Base-by-base conservation (phyloP, 352 stramenopile species). In the Pythium coloratum region DNA sequence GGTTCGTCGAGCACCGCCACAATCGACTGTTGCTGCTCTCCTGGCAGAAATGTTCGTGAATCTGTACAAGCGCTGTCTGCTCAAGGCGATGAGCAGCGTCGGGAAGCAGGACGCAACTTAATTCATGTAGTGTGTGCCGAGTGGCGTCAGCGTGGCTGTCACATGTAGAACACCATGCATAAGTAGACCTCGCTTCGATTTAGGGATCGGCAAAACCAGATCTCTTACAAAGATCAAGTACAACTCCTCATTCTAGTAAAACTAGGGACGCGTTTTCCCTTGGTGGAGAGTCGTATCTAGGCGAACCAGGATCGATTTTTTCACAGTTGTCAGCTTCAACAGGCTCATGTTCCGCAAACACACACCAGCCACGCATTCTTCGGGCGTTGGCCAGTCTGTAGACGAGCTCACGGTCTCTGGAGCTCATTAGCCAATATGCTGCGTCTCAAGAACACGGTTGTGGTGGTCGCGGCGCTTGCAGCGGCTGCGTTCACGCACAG, bases 381-480 rank as follows among this genome's bases (percentile, higher is more conserved):
- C 18, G 5, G 8, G 47, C 16, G 20, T n/a, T 38, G 49, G 24
- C 26, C 26, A 13, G 9, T 38, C 49, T 38, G 49, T 56, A 34
- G 49, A 56, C 49, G 49, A 56, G 12, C 49, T 24, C 49, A 2
- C 7, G 10, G 44, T 5, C 18, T 6, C 44, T 3, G 16, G 8
- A 12, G 6, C 46, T 14, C 46, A 56, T 56, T 56, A 24, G 24
- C 13, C 26, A 56, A 56, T 5, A 55, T 56, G 44, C 9, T 38
- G 47, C 16, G 46, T 12, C 32, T 56, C 16, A 32, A 8, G 26
- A 49, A 58, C 55, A 40, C 18, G 36, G 30, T 55, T 16, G 13
- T 62, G 33, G 59, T 42, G 5, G 12, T 73, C 33, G 56, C 51
- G 14, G 33, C 73, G 28, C 49, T 78, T 10, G 26, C 32, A 4